Conservation (phyloP, 805 yeast species). For the Metschnikowia baotianmanensis region DNA sequence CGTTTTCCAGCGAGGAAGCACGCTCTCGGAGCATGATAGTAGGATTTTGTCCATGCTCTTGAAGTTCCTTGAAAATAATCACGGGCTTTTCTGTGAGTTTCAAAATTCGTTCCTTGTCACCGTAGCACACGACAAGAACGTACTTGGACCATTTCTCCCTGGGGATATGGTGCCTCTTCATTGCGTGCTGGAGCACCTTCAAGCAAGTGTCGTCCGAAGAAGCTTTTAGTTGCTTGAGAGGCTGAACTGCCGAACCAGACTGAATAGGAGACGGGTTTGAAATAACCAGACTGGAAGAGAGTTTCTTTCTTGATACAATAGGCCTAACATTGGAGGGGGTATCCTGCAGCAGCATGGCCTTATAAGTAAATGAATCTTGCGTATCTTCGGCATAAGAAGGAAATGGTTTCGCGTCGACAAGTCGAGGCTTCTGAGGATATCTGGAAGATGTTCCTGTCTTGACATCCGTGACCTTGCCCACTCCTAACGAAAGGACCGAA, state of each 20-base stretch:
- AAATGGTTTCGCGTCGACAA: constrained; percentile 14
- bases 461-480: constrained; percentile 35
- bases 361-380: constrained; percentile 2
- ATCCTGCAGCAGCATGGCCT: constrained; percentile 5
- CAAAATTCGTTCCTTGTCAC: constrained; percentile 82
- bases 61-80: constrained; percentile 75
- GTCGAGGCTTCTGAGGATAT: constrained; percentile 15
- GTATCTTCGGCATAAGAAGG: constrained; percentile 10
- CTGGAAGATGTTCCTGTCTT: constrained; percentile 9
- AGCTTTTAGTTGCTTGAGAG: constrained; percentile 78
- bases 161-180: constrained; percentile 77
- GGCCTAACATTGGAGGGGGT: constrained; percentile 2
- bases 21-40: constrained; percentile 88
- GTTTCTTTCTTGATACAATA: constrained; percentile 8
- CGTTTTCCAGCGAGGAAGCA: constrained; percentile 37
- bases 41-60: constrained; percentile 83
- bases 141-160: constrained; percentile 84
- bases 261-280: constrained; percentile 3
- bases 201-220: constrained; percentile 90
- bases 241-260: constrained; percentile 36
- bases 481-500: constrained; percentile 39
- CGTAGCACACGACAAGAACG: constrained; percentile 85
- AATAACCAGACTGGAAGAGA: constrained; percentile 12
- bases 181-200: constrained; percentile 82
- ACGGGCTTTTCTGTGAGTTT: constrained; percentile 89